Evolutionary conservation across 2,329 filamentous ascomycete genomes (phyloP).

Genomic region (Botrytis paeoniae): DNA sequence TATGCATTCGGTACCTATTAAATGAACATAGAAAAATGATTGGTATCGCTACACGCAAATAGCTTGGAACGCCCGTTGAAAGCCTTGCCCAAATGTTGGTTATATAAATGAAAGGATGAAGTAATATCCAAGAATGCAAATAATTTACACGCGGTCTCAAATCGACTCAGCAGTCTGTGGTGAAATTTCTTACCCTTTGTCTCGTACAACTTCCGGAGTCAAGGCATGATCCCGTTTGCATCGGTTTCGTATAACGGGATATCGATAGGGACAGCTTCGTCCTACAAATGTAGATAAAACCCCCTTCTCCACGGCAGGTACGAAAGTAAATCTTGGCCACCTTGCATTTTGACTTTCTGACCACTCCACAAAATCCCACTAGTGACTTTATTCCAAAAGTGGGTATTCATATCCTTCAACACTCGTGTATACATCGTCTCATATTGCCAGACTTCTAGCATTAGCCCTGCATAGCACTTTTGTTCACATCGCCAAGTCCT

Average conservation of each 20-base stretch:
- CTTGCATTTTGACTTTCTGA: neutral
- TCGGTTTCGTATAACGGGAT: neutral
- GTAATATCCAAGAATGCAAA: neutral
- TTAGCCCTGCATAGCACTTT: neutral
- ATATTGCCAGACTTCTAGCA: slow-evolving; percentile 6
- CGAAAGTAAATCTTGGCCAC: neutral
- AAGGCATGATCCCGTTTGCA: neutral
- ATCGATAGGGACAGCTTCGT: slow-evolving; percentile 1
- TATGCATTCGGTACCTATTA: neutral
- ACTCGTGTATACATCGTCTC: neutral
- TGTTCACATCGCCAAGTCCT: neutral
- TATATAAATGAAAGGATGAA: neutral
- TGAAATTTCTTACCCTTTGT: neutral
- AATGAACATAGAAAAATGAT: neutral
- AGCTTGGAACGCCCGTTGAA: neutral
- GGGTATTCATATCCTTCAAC: neutral
- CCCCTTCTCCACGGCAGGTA: neutral
- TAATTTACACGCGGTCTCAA: neutral
- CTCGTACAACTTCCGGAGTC: slow-evolving; percentile 1
- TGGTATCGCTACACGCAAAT: neutral
- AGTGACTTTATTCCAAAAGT: neutral
- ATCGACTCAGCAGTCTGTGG: neutral
- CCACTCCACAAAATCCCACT: slow-evolving; percentile 2
- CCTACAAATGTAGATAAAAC: slow-evolving; percentile 6
- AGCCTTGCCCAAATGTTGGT: neutral